Evolutionary conservation across 2,329 filamentous ascomycete genomes (phyloP).

Genomic region (Neocucurbitaria cava): DNA sequence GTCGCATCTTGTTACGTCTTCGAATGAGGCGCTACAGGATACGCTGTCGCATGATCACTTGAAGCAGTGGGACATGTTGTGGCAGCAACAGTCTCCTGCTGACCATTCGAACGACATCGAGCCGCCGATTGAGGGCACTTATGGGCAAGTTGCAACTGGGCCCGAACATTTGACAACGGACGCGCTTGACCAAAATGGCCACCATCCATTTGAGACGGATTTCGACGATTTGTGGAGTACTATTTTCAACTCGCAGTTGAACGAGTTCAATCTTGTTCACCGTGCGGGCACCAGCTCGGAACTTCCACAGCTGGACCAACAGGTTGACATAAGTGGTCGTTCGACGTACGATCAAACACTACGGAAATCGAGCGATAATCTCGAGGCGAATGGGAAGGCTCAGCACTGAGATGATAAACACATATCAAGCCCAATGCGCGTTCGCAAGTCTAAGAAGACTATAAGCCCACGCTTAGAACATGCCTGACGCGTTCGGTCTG

Average conservation of each 20-base stretch:
- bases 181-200: not conserved
- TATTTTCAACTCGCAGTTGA: not conserved
- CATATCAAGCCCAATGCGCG: not conserved
- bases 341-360: not conserved
- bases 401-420: not conserved
- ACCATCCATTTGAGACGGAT: not conserved
- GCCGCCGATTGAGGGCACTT: not conserved
- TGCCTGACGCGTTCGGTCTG: slow-evolving; percentile 2
- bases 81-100: not conserved
- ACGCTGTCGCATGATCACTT: not conserved
- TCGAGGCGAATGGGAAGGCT: not conserved
- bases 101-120: not conserved
- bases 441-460: not conserved
- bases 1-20: not conserved
- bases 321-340: not conserved
- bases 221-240: not conserved
- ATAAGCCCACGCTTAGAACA: not conserved
- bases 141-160: not conserved
- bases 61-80: not conserved
- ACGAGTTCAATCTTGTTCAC: not conserved
- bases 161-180: not conserved
- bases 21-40: not conserved
- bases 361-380: not conserved
- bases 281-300: not conserved
- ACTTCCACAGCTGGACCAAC: not conserved